Evolutionary conservation across 768 basidiomycete species (phyloP), one percentile per base, ranked within the genome.

Genomic region (Naganishia onofrii): DNA sequence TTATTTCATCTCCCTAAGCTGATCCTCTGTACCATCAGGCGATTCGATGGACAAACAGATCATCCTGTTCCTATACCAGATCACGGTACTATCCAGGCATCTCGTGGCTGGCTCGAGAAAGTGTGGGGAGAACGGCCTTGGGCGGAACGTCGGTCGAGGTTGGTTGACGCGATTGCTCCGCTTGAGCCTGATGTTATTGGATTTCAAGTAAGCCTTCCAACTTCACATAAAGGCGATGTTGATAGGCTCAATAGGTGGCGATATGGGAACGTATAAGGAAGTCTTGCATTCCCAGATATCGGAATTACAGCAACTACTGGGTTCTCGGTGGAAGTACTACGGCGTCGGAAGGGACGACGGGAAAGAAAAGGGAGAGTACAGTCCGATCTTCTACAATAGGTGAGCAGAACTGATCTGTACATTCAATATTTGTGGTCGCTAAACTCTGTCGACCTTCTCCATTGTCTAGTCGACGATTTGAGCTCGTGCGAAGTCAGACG

Each of bases 291-390:
- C 85, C 65, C 88, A 89, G 75, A 85, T 89, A 6, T 76, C 78
- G 29, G 88, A 89, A 72, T 76, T 89, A 6, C 81, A 82, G 8
- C 81, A 83, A 54, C 81, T 89, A 4, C 82, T 89, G 17, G 88
- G 88, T 0, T 69, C 79, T 4, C 82, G 83, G 4, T 89, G 85
- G 85, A 83, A 78, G 19, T 86, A 85, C 84, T 83, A 87, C 26
- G 88, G 87, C 1, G 86, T 88, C 0, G 88, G 87, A 0, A 81
- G 88, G n/a, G 84, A 87, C 66, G 86, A 89, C 73, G 88, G 88
- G 3, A 77, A 77, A 9, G 69, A 80, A 19, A 83, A 82, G 0
- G 88, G 88, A 36, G 88, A 89, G 76, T 88, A 86, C 76, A 84
- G 83, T 73, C 86, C 88, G 0, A 85, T 88, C 70, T 88, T 88